Base-by-base conservation (phyloP, 345 rosid species). In the Rhodamnia argentea region DNA sequence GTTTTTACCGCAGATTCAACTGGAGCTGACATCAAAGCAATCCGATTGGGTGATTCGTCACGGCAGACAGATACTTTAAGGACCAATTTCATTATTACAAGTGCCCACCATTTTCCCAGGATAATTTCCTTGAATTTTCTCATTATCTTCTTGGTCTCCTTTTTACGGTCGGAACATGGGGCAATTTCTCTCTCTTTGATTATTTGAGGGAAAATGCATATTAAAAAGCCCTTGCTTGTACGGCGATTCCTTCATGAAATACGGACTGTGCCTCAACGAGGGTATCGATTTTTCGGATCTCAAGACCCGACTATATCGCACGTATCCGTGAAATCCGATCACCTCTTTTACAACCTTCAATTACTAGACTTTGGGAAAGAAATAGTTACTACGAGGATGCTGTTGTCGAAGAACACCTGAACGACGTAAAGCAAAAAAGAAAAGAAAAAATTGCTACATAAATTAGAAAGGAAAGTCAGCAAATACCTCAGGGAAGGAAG, bases 251-350 rank as follows among this genome's bases (percentile, higher is more conserved):
- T 29, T 62, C 2, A 3, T 20, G 44, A 32, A 64, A 9, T 0
- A 32, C 0, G 32, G 18, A 64, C 32, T 20, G 3, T 32, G 7
- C 26, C 3, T 1, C 0, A 1, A 29, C 1, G 5, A 62, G 1
- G 3, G 5, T 29, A 15, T 32, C 37, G 24, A 32, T 64, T 32
- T 64, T 32, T 42, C 10, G 5, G 24, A 64, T 16, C 23, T 64
- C 7, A 64, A 64, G 44, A 64, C 3, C 4, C 4, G 52, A 51
- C 52, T 51, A 11, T 51, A 3, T 51, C 13, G 4, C 12, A 11
- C 52, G 13, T 51, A 51, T 3, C 14, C 52, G 10, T 51, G 14
- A 51, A 51, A 51, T 51, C 52, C 52, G 52, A 51, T 51, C 12
- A 50, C 10, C 52, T 50, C 52, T 50, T 50, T 50, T 50, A 10